Base-by-base conservation (phyloP, 768 basidiomycete genomes). In the Neoboletus brunneissimus region DNA sequence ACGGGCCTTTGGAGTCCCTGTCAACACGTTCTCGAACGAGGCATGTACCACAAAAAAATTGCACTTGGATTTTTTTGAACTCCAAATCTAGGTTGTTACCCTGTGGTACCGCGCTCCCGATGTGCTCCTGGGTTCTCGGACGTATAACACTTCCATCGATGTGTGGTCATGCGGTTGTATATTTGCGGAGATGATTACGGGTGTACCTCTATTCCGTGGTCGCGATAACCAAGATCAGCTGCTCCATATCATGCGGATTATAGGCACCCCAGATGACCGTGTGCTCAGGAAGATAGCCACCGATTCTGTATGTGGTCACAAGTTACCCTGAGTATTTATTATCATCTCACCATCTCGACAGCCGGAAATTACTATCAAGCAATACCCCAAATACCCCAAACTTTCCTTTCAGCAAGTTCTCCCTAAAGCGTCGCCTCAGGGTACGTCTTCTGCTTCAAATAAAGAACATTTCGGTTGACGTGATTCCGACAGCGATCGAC, bases 161-260 rank as follows among this genome's bases (percentile, higher is more conserved):
- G 90, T 98, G 48, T 99, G 97, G 97, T 94, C 92, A 15, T 96
- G 94, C 55, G 97, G 97, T 11, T 98, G 97, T 71, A 99, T 99
- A 68, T 97, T 99, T 70, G 96, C 97, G 20, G 97, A 99, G 75
- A 98, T 99, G 96, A 98, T 99, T 57, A 88, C 91, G 20, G 97
- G 97, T 2, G 89, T 94, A 6, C 97, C 97, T 27, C 81, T 99
- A 29, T 99, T 99, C 81, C 82, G 96, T 61, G 97, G 97, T 22
- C 79, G 96, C 59, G 97, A 98, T 71, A 98, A 98, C 67, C 89
- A 94, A 62, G 97, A 99, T 72, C 97, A 99, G 70, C 78, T 99
- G n/a, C 79, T 94, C 44, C 94, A 96, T 65, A 99, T 99, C 68
- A 95, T 98, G 87, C 83, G 94, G 65, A 91, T 98, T 48, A 85